Evolutionary conservation across 2,329 filamentous ascomycete species (phyloP).

Genomic region (Davidsoniella neocaledoniae): DNA sequence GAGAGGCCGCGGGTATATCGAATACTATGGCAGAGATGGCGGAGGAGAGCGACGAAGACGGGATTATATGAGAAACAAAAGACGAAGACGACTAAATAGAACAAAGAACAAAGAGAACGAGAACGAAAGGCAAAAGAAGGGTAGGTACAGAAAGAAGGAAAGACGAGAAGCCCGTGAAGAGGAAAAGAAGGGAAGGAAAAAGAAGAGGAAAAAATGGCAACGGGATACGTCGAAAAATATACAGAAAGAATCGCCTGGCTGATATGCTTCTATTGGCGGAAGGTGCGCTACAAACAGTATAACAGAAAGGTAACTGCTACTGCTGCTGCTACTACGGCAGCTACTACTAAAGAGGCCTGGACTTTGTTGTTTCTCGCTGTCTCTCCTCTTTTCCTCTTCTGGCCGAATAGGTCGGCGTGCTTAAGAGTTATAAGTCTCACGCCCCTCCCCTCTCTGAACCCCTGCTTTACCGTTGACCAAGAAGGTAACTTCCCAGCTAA

Average conservation of each 20-base stretch:
- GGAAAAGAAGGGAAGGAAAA: constrained; percentile 15
- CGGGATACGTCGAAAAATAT: constrained; percentile 17
- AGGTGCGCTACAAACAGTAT: background rate
- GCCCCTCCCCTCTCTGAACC: no score
- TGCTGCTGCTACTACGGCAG: no score
- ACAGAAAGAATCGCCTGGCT: background rate
- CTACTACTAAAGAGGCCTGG: no score
- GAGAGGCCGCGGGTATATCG: constrained; percentile 4
- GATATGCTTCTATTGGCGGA: background rate
- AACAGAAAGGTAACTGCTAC: no score
- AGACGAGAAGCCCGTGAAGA: constrained; percentile 15
- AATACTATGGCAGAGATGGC: background rate
- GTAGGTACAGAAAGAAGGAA: constrained; percentile 3
- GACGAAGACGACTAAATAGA: constrained; percentile 18
- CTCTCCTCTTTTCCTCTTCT: no score
- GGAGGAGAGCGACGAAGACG: constrained; percentile 15
- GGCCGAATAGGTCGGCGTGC: no score
- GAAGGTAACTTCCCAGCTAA: no score
- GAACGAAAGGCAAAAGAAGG: constrained; percentile 8
- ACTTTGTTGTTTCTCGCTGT: no score
- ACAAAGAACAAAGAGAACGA: constrained; percentile 1
- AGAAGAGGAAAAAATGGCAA: constrained; percentile 28
- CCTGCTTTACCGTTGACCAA: no score
- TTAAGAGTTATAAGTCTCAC: no score
- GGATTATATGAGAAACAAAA: constrained; percentile 18